Conservation (phyloP, 352 stramenopile genomes). For the Phytophthora sansomeana region DNA sequence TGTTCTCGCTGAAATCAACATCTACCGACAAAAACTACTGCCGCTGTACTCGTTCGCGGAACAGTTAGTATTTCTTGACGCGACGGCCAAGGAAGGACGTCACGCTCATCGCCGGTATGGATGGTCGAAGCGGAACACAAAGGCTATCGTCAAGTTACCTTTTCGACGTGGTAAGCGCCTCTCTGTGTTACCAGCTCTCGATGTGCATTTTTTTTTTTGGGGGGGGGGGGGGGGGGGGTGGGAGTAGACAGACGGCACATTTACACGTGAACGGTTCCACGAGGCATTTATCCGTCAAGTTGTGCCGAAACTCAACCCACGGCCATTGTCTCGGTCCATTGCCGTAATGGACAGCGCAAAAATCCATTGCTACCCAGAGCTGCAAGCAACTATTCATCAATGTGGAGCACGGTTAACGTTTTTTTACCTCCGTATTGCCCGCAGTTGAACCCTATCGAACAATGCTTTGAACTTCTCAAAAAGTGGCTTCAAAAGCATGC, state of each 20-base stretch:
- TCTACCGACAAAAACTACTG: constrained; percentile 7
- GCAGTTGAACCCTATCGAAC: constrained; percentile 14
- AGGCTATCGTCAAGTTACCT: not conserved
- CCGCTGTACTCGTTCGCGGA: constrained; percentile 2
- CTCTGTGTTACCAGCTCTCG: not conserved
- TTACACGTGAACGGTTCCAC: constrained; percentile 1
- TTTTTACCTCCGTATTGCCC: constrained; percentile 22
- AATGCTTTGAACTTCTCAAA: constrained; percentile 76
- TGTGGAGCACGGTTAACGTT: constrained; percentile 83
- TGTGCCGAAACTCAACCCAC: constrained; percentile 4
- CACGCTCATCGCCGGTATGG: not conserved
- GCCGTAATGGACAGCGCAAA: not conserved
- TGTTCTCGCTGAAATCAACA: constrained; percentile 4
- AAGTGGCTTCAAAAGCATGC: constrained; percentile 31
- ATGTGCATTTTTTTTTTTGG: not conserved
- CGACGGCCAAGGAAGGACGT: not conserved
- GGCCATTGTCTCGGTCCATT: constrained; percentile 1
- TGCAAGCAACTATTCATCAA: constrained; percentile 92
- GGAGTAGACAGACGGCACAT: constrained; percentile 3
- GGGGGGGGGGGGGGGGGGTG: too few species aligned
- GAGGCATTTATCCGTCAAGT: not conserved
- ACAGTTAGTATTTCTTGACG: constrained; percentile 10
- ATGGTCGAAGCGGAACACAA: not conserved
- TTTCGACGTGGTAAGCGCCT: not conserved
- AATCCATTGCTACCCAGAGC: not conserved